phyloP scores from a whole-genome alignment of 1,284 basidiomycete species.

The Ceratobasidium sp. region DNA sequence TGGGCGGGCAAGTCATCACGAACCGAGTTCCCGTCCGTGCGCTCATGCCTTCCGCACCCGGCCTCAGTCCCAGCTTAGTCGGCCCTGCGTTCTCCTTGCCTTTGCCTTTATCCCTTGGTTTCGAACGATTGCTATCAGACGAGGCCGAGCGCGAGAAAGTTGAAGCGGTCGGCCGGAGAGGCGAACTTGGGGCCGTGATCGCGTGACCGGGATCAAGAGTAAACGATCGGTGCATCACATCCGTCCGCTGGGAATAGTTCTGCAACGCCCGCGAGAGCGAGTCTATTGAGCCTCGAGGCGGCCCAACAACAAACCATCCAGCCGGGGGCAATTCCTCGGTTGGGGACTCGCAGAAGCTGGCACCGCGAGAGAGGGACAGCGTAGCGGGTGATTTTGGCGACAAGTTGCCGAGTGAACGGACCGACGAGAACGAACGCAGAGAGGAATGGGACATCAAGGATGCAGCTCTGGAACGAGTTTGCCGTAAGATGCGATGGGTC shows the following conservation, averaged over 20 bases:
- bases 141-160: conserved; percentile 18
- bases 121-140: not conserved
- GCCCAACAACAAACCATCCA: conserved; percentile 14
- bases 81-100: conserved; percentile 17
- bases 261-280: conserved; percentile 9
- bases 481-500: not conserved
- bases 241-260: not conserved
- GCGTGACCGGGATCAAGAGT: not conserved
- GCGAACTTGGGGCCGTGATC: conserved; percentile 15
- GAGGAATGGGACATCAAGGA: conserved; percentile 39
- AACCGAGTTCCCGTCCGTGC: conserved; percentile 31
- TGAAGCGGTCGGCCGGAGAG: conserved; percentile 10
- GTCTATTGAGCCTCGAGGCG: conserved; percentile 3
- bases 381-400: conserved; percentile 36
- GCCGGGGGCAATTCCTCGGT: conserved; percentile 14
- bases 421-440: conserved; percentile 32
- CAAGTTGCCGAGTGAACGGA: conserved; percentile 30
- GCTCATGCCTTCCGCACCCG: conserved; percentile 9
- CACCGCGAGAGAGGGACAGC: conserved; percentile 11
- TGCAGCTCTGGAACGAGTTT: conserved; percentile 36
- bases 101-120: conserved; percentile 2
- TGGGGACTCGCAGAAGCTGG: not conserved
- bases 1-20: conserved; percentile 21
- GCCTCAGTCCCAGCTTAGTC: conserved; percentile 7
- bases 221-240: not conserved